These are phyloP conservation scores for Ustilago cynodontis DNA, from an alignment of 1,284 basidiomycete species.

Conservation along the genomic window DNA sequence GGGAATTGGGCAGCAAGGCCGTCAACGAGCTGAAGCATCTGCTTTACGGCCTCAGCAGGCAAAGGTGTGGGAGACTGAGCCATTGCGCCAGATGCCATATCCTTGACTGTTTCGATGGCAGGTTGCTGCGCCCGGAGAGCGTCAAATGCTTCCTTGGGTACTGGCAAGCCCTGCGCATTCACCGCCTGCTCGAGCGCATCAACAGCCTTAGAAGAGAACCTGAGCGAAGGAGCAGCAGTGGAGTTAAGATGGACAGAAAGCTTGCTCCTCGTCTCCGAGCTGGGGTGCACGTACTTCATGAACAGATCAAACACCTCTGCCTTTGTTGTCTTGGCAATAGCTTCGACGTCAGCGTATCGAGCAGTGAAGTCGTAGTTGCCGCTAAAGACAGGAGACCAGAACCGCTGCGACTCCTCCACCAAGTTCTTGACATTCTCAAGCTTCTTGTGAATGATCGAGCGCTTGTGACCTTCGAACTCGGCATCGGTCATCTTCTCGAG, in stretches of 20 bases:
- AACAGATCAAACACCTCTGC: constrained; percentile 83
- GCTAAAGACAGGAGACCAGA: constrained; percentile 78
- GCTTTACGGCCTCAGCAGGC: constrained; percentile 72
- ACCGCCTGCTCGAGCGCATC: constrained; percentile 77
- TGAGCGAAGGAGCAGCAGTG: constrained; percentile 73
- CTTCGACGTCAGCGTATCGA: constrained; percentile 79
- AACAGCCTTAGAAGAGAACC: constrained; percentile 78
- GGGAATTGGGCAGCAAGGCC: constrained; percentile 76
- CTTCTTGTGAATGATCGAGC: constrained; percentile 66
- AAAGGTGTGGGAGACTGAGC: constrained; percentile 69
- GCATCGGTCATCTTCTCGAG: constrained; percentile 57
- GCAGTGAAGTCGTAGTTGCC: constrained; percentile 63
- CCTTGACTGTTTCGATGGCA: constrained; percentile 66
- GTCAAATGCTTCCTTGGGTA: constrained; percentile 74
- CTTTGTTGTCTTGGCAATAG: constrained; percentile 78
- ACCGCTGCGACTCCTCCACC: constrained; percentile 66
- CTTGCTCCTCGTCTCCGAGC: constrained; percentile 55
- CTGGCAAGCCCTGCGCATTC: constrained; percentile 73
- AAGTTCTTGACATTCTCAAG: constrained; percentile 67
- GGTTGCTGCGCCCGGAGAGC: constrained; percentile 74
- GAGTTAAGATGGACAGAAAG: constrained; percentile 68
- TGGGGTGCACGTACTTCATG: constrained; percentile 76
- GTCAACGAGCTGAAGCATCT: constrained; percentile 75
- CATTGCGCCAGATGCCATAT: constrained; percentile 50
- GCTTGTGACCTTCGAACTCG: constrained; percentile 63